These are phyloP conservation scores for Beauveria sp. DNA, from an alignment of 2,329 filamentous ascomycete genomes.

Conservation along the genomic window DNA sequence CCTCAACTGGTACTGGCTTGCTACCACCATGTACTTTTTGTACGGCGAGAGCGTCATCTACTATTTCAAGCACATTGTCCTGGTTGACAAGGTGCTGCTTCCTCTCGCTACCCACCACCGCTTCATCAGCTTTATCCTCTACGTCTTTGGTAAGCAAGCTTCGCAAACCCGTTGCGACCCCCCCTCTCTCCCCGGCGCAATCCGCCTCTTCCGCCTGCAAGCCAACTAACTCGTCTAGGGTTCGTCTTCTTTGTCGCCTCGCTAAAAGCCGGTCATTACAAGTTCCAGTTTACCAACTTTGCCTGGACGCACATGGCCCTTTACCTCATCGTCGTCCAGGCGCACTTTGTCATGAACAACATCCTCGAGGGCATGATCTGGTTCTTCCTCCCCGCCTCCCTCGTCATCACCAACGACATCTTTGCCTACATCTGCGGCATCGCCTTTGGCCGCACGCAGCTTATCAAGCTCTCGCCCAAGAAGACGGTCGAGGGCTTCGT, in stretches of 20 bases:
- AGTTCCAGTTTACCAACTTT: constrained; percentile 98
- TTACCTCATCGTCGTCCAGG: constrained; percentile 94
- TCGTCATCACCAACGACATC: constrained; percentile 98
- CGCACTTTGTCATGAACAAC: constrained; percentile 99
- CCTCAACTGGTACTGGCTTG: constrained; percentile 98
- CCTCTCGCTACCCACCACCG: constrained; percentile 94
- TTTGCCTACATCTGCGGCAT: constrained; percentile 98
- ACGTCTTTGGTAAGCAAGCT: constrained; percentile 68
- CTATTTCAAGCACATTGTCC: constrained; percentile 97
- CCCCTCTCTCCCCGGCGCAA: not conserved
- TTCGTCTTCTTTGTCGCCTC: constrained; percentile 98
- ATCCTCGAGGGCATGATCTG: constrained; percentile 99
- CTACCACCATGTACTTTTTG: constrained; percentile 98
- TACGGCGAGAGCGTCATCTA: constrained; percentile 99
- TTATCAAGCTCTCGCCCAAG: constrained; percentile 97
- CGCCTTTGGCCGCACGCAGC: constrained; percentile 88
- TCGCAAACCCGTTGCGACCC: too few relatives aligned
- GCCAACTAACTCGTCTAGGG: constrained; percentile 43
- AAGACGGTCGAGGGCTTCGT: constrained; percentile 98
- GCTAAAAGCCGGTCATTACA: constrained; percentile 91
- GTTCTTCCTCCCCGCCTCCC: constrained; percentile 92
- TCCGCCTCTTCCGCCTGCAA: not conserved
- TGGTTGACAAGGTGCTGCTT: constrained; percentile 87
- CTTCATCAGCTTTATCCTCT: constrained; percentile 98
- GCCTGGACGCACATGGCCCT: constrained; percentile 99